Conservation (phyloP, 75 land plant genomes). For the Cryptomeria japonica region DNA sequence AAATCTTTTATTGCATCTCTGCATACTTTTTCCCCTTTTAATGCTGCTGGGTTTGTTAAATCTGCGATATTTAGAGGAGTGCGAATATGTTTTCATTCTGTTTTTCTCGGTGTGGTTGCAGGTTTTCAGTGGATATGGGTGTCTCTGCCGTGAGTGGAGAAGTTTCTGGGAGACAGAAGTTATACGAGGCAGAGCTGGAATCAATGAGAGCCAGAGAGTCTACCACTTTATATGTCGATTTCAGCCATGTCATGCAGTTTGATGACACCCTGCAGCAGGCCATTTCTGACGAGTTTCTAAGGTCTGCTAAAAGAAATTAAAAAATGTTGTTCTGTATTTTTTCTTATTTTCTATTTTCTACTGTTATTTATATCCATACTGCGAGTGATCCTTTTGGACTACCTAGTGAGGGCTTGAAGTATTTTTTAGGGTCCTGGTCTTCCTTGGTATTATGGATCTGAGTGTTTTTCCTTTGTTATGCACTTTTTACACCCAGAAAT, state of each 20-base stretch:
- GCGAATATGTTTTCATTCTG: background rate
- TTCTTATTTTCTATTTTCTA: too few species aligned
- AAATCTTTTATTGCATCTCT: background rate
- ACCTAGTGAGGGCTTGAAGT: background rate
- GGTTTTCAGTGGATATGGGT: constrained; percentile 47
- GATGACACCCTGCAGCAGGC: constrained; percentile 73
- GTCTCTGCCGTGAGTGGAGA: constrained; percentile 25
- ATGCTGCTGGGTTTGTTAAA: background rate
- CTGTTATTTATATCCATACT: too few species aligned
- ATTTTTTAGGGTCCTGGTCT: background rate
- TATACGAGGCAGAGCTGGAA: constrained; percentile 68
- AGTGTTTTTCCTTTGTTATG: background rate
- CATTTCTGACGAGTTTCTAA: constrained; percentile 79
- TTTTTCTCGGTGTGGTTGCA: background rate
- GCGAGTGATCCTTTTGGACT: background rate
- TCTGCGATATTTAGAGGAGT: background rate
- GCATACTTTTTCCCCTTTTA: background rate
- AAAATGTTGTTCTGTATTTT: background rate
- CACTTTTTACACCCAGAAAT: too few species aligned
- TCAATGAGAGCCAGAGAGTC: constrained; percentile 62
- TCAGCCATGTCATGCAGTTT: constrained; percentile 84
- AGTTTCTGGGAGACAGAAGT: constrained; percentile 31
- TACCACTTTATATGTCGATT: constrained; percentile 88
- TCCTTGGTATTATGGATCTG: background rate
- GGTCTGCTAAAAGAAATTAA: constrained; percentile 26